Evolutionary conservation across 2,329 filamentous ascomycete species (phyloP).

Genomic region (Chaetomium olivaceum): DNA sequence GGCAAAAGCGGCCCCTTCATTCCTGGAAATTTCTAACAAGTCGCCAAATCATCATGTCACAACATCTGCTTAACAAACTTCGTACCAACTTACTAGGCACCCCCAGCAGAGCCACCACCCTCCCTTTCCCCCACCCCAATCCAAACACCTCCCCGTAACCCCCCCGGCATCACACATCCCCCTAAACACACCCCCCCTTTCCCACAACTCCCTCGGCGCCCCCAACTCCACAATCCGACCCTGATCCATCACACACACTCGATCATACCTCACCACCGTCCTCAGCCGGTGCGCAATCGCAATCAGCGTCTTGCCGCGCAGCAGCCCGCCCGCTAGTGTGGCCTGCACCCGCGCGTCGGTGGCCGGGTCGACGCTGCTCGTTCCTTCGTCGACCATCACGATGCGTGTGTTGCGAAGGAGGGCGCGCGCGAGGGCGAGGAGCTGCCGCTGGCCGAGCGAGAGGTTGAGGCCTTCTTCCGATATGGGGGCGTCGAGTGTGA

Average conservation of each 20-base stretch:
- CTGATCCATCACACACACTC: conserved; percentile 69
- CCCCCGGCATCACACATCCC: not conserved
- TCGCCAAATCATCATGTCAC: too few relatives aligned
- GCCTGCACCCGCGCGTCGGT: conserved; percentile 74
- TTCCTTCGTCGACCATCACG: conserved; percentile 79
- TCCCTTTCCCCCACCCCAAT: too few relatives aligned
- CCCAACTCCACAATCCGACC: conserved; percentile 69
- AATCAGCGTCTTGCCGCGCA: conserved; percentile 65
- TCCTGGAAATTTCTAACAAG: too few relatives aligned
- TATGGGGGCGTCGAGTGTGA: conserved; percentile 40
- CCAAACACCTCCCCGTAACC: not conserved
- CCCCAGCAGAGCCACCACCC: too few relatives aligned
- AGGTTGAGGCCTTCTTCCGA: conserved; percentile 75
- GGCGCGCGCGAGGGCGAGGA: conserved; percentile 71
- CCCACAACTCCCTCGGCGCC: conserved; percentile 61
- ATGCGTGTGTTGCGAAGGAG: conserved; percentile 72
- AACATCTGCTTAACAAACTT: too few relatives aligned
- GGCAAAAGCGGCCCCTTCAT: too few relatives aligned
- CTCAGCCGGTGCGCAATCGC: conserved; percentile 75
- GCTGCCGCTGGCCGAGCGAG: conserved; percentile 73
- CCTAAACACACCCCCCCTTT: conserved; percentile 22
- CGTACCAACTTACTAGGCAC: too few relatives aligned
- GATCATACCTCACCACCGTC: conserved; percentile 76
- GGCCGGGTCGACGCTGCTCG: conserved; percentile 73
- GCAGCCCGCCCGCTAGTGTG: conserved; percentile 65